Conservation (phyloP, 257 asterid genomes). For the Fraxinus excelsior region DNA sequence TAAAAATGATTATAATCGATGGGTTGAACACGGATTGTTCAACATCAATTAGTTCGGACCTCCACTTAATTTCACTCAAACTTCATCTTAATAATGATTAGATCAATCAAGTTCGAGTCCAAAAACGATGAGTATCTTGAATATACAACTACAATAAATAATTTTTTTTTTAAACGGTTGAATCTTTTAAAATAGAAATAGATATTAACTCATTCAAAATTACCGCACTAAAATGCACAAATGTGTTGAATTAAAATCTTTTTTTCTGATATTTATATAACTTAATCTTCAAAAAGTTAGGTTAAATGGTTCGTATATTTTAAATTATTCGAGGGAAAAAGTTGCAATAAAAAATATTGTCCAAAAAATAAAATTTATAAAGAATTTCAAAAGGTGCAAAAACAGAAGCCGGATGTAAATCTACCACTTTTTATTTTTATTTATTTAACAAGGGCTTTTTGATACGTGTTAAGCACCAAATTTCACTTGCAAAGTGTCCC, state of each 20-base stretch:
- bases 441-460: conserved; percentile 14
- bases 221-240: too few relatives aligned
- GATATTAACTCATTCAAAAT: background rate
- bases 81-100: too few relatives aligned
- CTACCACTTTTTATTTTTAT: conserved; percentile 3
- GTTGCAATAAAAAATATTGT: background rate
- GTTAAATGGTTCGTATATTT: background rate
- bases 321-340: background rate
- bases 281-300: background rate
- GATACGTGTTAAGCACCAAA: conserved; percentile 19
- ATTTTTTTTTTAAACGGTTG: too few relatives aligned
- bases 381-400: conserved; percentile 8
- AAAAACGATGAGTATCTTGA: too few relatives aligned
- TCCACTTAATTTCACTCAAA: too few relatives aligned
- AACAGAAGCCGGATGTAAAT: background rate
- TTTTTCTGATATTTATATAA: background rate
- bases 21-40: too few relatives aligned
- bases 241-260: background rate
- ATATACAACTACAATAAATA: too few relatives aligned
- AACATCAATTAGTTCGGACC: too few relatives aligned
- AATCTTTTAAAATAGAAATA: background rate
- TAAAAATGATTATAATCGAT: too few relatives aligned
- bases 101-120: too few relatives aligned
- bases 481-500: conserved; percentile 15
- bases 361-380: background rate